A percentile compares a stretch with the other conserved stretches of the same genome.
These are phyloP conservation scores for Zanthoxylum bungeanum DNA, from an alignment of 345 rosid species.

Conservation along the genomic window DNA sequence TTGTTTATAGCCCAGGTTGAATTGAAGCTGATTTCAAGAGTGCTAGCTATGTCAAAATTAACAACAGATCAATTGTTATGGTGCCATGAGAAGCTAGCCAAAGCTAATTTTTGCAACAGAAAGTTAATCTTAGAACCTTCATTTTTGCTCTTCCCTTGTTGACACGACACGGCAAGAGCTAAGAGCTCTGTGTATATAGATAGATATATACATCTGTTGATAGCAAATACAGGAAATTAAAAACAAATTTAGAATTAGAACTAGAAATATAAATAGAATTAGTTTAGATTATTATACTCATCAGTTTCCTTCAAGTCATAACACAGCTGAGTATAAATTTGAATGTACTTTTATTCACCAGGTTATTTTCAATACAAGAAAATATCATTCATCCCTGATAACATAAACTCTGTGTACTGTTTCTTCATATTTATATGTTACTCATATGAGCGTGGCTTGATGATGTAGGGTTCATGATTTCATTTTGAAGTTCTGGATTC, in stretches of 20 bases:
- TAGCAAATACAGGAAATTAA: not conserved
- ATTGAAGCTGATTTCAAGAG: slow-evolving; percentile 61
- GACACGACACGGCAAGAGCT: not conserved
- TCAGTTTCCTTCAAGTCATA: not conserved
- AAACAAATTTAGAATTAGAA: not conserved
- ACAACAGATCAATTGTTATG: slow-evolving; percentile 63
- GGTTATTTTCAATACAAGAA: no score
- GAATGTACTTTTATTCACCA: no score
- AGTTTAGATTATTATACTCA: not conserved
- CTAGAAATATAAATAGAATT: no score
- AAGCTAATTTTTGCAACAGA: slow-evolving; percentile 42
- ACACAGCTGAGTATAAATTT: not conserved
- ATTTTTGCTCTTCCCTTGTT: slow-evolving; percentile 71
- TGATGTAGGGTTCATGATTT: no score
- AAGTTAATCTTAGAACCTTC: slow-evolving; percentile 61
- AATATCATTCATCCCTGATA: no score
- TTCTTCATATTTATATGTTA: no score
- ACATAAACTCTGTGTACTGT: no score
- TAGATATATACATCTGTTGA: no score
- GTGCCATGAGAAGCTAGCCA: slow-evolving; percentile 68
- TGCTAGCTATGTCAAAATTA: slow-evolving; percentile 58
- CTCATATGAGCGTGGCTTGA: no score
- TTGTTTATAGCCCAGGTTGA: slow-evolving; percentile 56
- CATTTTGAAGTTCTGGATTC: no score
- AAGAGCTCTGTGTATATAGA: not conserved